Percentiles rank a stretch among this genome's conserved stretches.
Evolutionary conservation across 257 asterid genomes (phyloP).

Genomic region (Gentiana straminea): DNA sequence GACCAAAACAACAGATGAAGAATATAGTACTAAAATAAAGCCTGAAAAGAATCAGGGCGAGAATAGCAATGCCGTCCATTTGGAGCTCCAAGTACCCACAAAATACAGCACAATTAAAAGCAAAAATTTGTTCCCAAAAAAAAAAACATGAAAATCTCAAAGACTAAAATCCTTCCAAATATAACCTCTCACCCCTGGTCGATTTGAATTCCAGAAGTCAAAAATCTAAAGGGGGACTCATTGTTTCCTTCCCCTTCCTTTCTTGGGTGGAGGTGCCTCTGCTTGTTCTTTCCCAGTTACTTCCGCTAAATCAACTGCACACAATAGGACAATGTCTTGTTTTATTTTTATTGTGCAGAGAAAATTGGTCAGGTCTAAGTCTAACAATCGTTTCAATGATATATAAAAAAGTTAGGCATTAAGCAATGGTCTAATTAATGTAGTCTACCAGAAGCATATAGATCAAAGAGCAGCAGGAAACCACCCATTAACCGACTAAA

Average conservation of each 20-base stretch:
- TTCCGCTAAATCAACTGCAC: conserved; percentile 55
- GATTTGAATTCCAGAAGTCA: neutral
- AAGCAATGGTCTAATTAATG: too few species aligned
- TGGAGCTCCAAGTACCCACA: neutral
- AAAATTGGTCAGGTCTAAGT: too few species aligned
- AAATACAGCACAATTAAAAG: neutral
- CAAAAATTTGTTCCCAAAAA: neutral
- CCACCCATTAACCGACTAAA: neutral
- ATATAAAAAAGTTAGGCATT: too few species aligned
- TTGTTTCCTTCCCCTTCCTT: conserved; percentile 72
- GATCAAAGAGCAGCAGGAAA: too few species aligned
- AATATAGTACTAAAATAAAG: too few species aligned
- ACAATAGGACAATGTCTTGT: conserved; percentile 7
- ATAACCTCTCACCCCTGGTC: neutral
- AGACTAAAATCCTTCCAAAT: neutral
- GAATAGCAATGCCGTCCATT: neutral
- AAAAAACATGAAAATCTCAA: neutral
- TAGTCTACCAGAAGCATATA: too few species aligned
- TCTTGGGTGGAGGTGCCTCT: conserved; percentile 53
- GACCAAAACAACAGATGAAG: too few species aligned
- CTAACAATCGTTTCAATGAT: too few species aligned
- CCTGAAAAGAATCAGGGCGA: too few species aligned
- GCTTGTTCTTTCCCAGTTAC: conserved; percentile 56
- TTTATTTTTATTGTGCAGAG: too few species aligned
- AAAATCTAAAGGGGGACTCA: conserved; percentile 12